phyloP scores from a whole-genome alignment of 139 green algal genomes.

The Protoeuglena noctilucae region DNA sequence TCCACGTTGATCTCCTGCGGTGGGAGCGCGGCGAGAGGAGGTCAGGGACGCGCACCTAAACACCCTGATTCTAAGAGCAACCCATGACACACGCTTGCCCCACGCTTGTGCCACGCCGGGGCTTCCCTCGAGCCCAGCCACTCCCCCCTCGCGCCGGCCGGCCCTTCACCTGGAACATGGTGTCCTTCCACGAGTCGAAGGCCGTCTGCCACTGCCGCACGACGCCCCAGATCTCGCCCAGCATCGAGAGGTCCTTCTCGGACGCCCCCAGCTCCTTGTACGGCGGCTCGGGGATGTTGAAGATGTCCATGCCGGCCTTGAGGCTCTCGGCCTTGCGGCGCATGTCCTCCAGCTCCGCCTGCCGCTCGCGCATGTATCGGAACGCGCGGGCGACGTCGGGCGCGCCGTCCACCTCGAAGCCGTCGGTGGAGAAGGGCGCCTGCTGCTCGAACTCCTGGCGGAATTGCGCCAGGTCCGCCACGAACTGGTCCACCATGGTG shows the following conservation, averaged over 20 bases:
- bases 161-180: conserved; percentile 54
- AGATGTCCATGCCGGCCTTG: conserved; percentile 73
- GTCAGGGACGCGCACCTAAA: not conserved
- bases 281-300: conserved; percentile 48
- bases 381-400: conserved; percentile 2
- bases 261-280: conserved; percentile 45
- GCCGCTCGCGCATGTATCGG: conserved; percentile 6
- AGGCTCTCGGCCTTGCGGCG: conserved; percentile 32
- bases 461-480: conserved; percentile 38
- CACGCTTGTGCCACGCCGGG: not conserved
- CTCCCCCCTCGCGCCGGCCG: not conserved
- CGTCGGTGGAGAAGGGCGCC: conserved; percentile 28
- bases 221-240: conserved; percentile 54
- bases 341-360: conserved; percentile 3
- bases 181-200: conserved; percentile 65
- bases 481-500: conserved; percentile 57
- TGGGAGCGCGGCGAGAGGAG: not conserved
- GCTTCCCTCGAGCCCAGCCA: not conserved
- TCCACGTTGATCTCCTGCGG: conserved; percentile 29
- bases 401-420: conserved; percentile 1
- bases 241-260: conserved; percentile 47
- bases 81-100: not conserved
- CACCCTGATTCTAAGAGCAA: not conserved
- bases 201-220: conserved; percentile 51
- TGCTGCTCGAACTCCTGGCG: conserved; percentile 39